A percentile compares a stretch with the other conserved stretches of the same genome.
Conservation (phyloP, 768 basidiomycete genomes). For the Ramaria sp. region DNA sequence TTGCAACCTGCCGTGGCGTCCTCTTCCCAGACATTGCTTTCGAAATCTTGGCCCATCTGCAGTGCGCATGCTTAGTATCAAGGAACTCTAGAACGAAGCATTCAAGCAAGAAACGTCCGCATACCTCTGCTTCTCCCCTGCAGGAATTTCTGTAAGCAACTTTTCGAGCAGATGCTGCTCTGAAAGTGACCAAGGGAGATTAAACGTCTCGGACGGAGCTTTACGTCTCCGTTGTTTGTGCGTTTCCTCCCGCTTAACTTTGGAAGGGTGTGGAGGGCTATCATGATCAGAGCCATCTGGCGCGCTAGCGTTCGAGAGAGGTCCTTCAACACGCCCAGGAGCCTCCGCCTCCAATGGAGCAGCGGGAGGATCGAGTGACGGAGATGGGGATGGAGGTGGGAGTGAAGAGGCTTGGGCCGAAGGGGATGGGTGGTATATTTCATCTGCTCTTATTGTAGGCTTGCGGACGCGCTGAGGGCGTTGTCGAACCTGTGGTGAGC, state of each 20-base stretch:
- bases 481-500: neutral
- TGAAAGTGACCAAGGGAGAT: conserved; percentile 64
- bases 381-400: conserved; percentile 40
- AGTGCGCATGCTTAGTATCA: conserved; percentile 7
- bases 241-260: conserved; percentile 10
- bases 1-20: conserved; percentile 79
- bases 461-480: conserved; percentile 6
- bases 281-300: neutral
- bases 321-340: neutral
- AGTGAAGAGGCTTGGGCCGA: conserved; percentile 32
- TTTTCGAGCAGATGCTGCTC: conserved; percentile 73
- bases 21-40: conserved; percentile 67
- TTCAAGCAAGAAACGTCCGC: conserved; percentile 14
- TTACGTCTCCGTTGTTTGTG: conserved; percentile 16
- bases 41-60: conserved; percentile 74
- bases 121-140: conserved; percentile 64
- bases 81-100: neutral
- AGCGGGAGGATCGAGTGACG: conserved; percentile 31
- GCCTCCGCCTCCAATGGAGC: neutral
- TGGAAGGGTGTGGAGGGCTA: neutral
- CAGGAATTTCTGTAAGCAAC: conserved; percentile 64
- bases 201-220: conserved; percentile 63
- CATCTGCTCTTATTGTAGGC: conserved; percentile 1
- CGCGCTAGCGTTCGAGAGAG: neutral
- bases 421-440: conserved; percentile 10